Evolutionary conservation across 768 basidiomycete genomes (phyloP), one percentile per base, ranked within the genome.

Genomic region (Lactifluus piperatus): DNA sequence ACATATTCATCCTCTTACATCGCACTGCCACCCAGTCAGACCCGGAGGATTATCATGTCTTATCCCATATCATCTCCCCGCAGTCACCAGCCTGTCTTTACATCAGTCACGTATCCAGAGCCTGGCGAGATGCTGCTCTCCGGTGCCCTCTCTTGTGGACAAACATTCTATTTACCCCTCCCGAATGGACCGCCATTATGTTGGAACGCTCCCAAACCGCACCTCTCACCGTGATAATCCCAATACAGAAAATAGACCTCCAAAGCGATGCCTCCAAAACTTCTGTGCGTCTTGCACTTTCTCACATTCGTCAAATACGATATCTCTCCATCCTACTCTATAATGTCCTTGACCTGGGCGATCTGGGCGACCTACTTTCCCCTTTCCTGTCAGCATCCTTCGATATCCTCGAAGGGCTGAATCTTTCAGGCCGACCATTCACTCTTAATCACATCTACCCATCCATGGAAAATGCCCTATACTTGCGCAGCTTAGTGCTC

Each of bases 121-220:
- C 53, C n/a, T 63, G 62, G 62, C 62, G 62, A 4, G 22, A 61
- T 54, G 58, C 62, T 0, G 58, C 62, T 26, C 49, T 63, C 29
- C 52, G 55, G 11, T 63, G 58, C 45, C 34, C 62, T 27, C 62
- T 63, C 37, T 29, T 63, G 18, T 63, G 62, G 62, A 61, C 58
- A 7, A 46, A 51, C 53, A 63, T 63, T 4, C 27, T 60, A 9
- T 63, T 63, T 45, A 5, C 5, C 11, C 62, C 62, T 4, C 53
- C 62, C 1, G 39, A 61, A n/a, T 60, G 58, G 58, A 51, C 62
- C 16, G 14, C 58, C 30, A 2, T 55, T 22, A 63, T 63, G 62
- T 54, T 63, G 49, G 41, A 55, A 20, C 62, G 62, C 18, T 34
- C 58, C 20, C n/a, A 44, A 39, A 45, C 49, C 8, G 62, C 58